phyloP scores from a whole-genome alignment of 2,329 filamentous ascomycete genomes.

The Fusarium sarcochroum region DNA sequence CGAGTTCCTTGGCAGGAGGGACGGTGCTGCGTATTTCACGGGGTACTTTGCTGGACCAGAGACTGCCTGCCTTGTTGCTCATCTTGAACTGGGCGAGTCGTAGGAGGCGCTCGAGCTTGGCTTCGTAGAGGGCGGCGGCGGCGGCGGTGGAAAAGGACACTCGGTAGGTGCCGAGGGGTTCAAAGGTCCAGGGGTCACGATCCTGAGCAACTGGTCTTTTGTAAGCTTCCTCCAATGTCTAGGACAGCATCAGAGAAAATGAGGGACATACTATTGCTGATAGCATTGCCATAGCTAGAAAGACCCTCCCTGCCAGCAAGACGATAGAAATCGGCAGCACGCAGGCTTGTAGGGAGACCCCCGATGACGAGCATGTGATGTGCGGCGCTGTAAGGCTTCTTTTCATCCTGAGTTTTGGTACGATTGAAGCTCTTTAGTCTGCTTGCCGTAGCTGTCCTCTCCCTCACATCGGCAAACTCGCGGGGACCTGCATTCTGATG shows the following conservation, averaged over 20 bases:
- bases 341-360: constrained; percentile 71
- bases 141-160: constrained; percentile 74
- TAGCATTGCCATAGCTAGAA: constrained; percentile 75
- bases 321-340: constrained; percentile 79
- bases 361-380: constrained; percentile 67
- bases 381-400: neutral
- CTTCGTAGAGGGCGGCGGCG: constrained; percentile 73
- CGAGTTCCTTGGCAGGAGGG: constrained; percentile 44
- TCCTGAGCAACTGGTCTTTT: constrained; percentile 69
- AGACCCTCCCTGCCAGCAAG: constrained; percentile 73
- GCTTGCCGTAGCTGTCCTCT: neutral
- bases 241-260: too few species aligned
- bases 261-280: constrained; percentile 65
- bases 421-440: too few species aligned
- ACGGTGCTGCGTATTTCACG: constrained; percentile 40
- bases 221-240: constrained; percentile 20
- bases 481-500: neutral
- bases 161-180: constrained; percentile 75
- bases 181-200: constrained; percentile 74
- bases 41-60: constrained; percentile 52
- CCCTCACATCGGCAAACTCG: constrained; percentile 8
- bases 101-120: constrained; percentile 53
- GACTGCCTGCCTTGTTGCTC: constrained; percentile 45
- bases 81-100: constrained; percentile 50
- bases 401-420: neutral